A percentile compares a stretch with the other conserved stretches of the same genome.
These are phyloP conservation scores for Prorocentrum cordatum DNA, from an alignment of 169 alveolate genomes.

Conservation along the genomic window DNA sequence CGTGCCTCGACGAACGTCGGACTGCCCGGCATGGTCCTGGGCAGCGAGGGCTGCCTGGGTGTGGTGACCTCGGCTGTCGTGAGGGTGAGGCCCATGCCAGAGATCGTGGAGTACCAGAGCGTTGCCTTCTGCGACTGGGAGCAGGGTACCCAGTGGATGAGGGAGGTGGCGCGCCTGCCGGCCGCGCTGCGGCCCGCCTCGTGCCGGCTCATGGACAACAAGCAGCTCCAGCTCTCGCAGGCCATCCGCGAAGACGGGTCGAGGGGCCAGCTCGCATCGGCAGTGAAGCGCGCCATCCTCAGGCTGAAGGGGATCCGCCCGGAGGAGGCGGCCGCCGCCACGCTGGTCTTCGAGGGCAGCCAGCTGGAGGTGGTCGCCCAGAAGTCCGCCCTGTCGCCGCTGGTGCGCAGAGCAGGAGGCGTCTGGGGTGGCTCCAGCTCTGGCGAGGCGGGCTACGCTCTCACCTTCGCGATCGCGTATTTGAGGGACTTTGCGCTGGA, in stretches of 20 bases:
- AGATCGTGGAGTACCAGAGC: not conserved
- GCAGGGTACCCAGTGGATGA: constrained; percentile 22
- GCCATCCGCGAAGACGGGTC: no score
- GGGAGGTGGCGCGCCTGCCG: constrained; percentile 15
- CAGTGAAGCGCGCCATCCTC: no score
- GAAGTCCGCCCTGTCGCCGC: not conserved
- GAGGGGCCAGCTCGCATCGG: no score
- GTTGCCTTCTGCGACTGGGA: constrained; percentile 10
- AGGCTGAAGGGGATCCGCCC: no score
- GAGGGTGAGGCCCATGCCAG: constrained; percentile 20
- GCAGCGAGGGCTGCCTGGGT: constrained; percentile 67
- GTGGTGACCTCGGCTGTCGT: constrained; percentile 16
- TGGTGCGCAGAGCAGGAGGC: not conserved
- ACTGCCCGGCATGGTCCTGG: constrained; percentile 36
- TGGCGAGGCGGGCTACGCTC: constrained; percentile 48
- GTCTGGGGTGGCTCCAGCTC: constrained; percentile 43
- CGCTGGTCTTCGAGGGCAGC: constrained; percentile 50
- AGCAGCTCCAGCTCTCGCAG: constrained; percentile 19
- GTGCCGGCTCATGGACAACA: constrained; percentile 24
- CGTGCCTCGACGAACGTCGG: constrained; percentile 47
- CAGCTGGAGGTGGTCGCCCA: constrained; percentile 27
- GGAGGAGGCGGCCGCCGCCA: constrained; percentile 41
- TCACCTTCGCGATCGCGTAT: constrained; percentile 57
- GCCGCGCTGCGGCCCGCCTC: constrained; percentile 4
- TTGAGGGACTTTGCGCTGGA: constrained; percentile 30